Evolutionary conservation across 1,139 yeast genomes (phyloP), one percentile per base, ranked within the genome.

Genomic region (Geotrichum restrictum): DNA sequence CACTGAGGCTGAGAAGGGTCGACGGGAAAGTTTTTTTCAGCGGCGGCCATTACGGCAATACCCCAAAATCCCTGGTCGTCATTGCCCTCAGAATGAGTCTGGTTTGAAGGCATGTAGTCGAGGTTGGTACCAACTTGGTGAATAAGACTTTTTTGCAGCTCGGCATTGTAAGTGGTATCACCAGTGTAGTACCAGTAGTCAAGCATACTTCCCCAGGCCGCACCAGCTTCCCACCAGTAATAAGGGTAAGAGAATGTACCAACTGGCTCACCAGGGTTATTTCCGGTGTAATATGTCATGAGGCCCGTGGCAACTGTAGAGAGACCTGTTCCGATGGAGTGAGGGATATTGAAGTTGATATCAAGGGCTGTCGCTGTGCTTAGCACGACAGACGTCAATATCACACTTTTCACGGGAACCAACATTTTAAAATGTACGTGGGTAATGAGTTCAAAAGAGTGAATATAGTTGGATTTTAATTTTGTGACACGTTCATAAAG

Each of bases 191-290:
- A 78, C 62, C 83, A 74, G 64, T 82, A 84, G 65, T 85, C 91
- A 50, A 88, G 71, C 70, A 88, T 63, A 5, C 88, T 78, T 13
- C 91, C 93, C 82, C 88, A 83, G 1, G 87, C 88, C 56, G 88
- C 95, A 58, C 95, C 96, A 40, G 94, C 93, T 72, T 85, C 87
- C 96, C 96, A 88, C 96, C 96, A 88, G 73, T 85, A 87, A 72
- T 85, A 86, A 1, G 95, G 95, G 57, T 74, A 65, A 13, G 76
- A 72, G 67, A 88, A 88, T 83, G 81, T 79, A 31, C 96, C 96
- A 24, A 86, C 77, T 10, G 84, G 75, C 21, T 87, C 72, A 6
- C 43, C 88, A 72, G 21, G 88, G 78, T 36, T 88, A 45, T 71
- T 62, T 39, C 96, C 96, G 46, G 81, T 83, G 66, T 89, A 88